phyloP scores from a whole-genome alignment of 345 rosid species.

The Brassica rapa region DNA sequence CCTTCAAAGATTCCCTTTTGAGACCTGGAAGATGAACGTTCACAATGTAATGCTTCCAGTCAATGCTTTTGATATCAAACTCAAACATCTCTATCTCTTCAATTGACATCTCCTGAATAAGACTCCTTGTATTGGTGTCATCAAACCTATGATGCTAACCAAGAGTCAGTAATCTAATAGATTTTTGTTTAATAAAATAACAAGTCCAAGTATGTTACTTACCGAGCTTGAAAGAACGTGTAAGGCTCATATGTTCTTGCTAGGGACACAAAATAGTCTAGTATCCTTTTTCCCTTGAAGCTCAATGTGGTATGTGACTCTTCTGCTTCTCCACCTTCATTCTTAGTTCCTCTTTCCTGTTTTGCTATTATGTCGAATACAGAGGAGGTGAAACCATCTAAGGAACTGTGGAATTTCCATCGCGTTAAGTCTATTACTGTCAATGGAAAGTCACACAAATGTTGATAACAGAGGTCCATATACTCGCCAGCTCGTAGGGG shows the following conservation, averaged over 20 bases:
- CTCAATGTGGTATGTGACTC: background rate
- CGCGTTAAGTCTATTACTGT: background rate
- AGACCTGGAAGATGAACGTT: conserved; percentile 45
- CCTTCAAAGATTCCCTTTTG: background rate
- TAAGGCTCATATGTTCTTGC: conserved; percentile 31
- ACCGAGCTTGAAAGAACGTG: conserved; percentile 29
- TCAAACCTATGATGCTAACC: conserved; percentile 38
- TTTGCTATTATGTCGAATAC: background rate
- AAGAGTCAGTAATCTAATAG: background rate
- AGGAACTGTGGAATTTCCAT: conserved; percentile 8
- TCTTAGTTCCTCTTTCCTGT: conserved; percentile 5
- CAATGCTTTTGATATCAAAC: conserved; percentile 36
- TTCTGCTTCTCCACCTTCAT: background rate
- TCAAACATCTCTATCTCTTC: conserved; percentile 44
- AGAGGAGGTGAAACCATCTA: conserved; percentile 27
- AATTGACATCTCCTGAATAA: conserved; percentile 34
- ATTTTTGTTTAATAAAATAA: background rate
- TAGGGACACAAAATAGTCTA: conserved; percentile 18
- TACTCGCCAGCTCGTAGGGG: conserved; percentile 15
- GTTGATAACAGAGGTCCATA: background rate
- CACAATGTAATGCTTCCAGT: conserved; percentile 46
- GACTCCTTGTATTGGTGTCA: conserved; percentile 30
- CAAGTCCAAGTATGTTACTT: background rate
- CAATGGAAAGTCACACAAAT: conserved; percentile 19
- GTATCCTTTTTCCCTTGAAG: conserved; percentile 13